Percentiles rank a stretch among this genome's conserved stretches.
These are phyloP conservation scores for Leccinum incarnatum DNA, from an alignment of 768 basidiomycete species.

Conservation along the genomic window DNA sequence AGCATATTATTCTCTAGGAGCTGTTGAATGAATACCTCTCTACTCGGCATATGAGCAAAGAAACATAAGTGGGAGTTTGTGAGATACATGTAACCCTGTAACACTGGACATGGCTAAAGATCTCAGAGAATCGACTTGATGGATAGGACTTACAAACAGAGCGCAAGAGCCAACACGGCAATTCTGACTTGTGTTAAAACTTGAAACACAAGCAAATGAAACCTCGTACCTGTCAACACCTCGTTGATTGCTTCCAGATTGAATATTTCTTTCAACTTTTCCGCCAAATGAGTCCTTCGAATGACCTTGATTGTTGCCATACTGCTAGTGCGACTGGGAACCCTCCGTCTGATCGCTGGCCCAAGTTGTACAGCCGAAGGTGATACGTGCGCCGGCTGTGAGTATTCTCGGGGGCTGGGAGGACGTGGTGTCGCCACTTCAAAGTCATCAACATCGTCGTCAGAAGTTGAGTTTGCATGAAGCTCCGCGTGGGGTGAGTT, in stretches of 20 bases:
- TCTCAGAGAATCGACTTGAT: background rate
- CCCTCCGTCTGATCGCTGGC: slow-evolving; percentile 22
- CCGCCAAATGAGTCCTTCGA: slow-evolving; percentile 71
- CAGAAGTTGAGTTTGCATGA: slow-evolving; percentile 37
- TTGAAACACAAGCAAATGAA: background rate
- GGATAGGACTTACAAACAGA: slow-evolving; percentile 69
- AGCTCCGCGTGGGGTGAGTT: slow-evolving; percentile 32
- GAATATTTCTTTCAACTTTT: slow-evolving; percentile 88
- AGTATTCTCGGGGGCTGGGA: slow-evolving; percentile 18
- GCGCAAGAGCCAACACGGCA: slow-evolving; percentile 91
- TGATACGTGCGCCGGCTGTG: slow-evolving; percentile 1
- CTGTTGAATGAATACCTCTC: slow-evolving; percentile 57
- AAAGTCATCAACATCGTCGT: slow-evolving; percentile 60
- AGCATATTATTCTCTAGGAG: slow-evolving; percentile 3
- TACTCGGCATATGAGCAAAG: slow-evolving; percentile 89
- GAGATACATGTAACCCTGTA: slow-evolving; percentile 97
- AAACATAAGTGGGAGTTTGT: slow-evolving; percentile 94
- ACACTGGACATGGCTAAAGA: slow-evolving; percentile 46
- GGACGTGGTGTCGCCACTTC: slow-evolving; percentile 49
- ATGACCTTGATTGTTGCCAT: slow-evolving; percentile 70
- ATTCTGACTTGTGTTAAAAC: slow-evolving; percentile 48
- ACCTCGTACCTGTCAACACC: slow-evolving; percentile 70
- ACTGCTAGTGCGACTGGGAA: slow-evolving; percentile 50
- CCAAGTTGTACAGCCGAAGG: slow-evolving; percentile 17
- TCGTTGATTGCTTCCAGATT: slow-evolving; percentile 77